Evolutionary conservation across 2,329 filamentous ascomycete species (phyloP).

Genomic region (Aspergillus caelatus): DNA sequence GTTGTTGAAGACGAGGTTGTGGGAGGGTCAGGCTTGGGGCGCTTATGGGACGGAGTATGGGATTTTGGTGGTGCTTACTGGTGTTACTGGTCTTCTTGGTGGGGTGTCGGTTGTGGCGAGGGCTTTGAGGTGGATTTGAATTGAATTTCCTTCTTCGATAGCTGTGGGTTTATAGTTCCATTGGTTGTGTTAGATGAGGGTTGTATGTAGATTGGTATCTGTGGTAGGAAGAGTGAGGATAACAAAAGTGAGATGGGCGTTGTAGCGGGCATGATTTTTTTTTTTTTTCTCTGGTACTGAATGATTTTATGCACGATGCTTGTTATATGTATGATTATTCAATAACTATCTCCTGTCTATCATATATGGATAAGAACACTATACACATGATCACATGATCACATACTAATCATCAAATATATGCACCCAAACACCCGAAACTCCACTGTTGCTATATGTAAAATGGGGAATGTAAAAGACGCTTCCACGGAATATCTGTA

Average conservation of each 20-base stretch:
- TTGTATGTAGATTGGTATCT: not conserved
- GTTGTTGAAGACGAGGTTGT: constrained; percentile 24
- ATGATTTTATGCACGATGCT: not conserved
- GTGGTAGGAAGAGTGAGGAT: not conserved
- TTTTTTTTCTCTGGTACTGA: not conserved
- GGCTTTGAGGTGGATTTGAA: constrained; percentile 22
- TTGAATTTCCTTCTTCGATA: not conserved
- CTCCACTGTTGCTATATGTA: constrained; percentile 1
- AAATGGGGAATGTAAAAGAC: not conserved
- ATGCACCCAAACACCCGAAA: constrained; percentile 1
- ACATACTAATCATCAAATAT: not conserved
- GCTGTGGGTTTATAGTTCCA: not conserved
- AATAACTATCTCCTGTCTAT: not conserved
- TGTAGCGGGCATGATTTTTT: not conserved
- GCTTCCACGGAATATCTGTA: not conserved
- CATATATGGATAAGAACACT: not conserved
- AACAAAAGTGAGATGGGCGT: not conserved
- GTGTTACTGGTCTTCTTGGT: constrained; percentile 28
- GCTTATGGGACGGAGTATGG: constrained; percentile 34
- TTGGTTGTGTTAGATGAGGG: not conserved
- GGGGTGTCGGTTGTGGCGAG: constrained; percentile 29
- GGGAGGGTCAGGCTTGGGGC: constrained; percentile 18
- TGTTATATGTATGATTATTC: not conserved
- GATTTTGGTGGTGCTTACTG: constrained; percentile 32
- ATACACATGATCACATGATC: constrained; percentile 1